Base-by-base conservation (phyloP, 257 asterid genomes). In the Solanum clarkiae region DNA sequence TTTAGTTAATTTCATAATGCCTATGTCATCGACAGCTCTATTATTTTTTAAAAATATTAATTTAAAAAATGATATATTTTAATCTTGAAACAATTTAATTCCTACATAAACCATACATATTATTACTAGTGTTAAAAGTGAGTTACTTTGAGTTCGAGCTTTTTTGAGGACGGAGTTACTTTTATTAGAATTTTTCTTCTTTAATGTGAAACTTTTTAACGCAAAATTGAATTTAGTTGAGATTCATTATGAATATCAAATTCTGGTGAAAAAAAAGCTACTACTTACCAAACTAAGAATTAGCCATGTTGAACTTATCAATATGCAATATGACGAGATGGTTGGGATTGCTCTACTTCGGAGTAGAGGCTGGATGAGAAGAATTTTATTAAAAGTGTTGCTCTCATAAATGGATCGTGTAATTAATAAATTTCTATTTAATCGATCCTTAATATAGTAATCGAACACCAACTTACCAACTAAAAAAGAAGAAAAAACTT, bases 381-480 rank as follows among this genome's bases (percentile, higher is more conserved):
- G n/a, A 20, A 8, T 57, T 2, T 57, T 11, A 2, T 9, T 57
- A 2, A 6, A 6, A 57, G 26, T 0, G 1, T 57, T 57, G 13
- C 26, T 18, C 12, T 0, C 20, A 57, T 12, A 57, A 57, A 57
- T 57, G 26, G 5, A 0, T 12, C 13, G 0, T 8, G 13, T 18
- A 57, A 9, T 57, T 20, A 20, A 8, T 18, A 8, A 57, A 57
- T 57, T 20, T 57, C 0, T 2, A 57, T 20, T 8, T 57, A 4
- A 57, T 57, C 0, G 2, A 20, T 6, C 3, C 4, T 59, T 0
- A 11, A 59, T 59, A 59, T 0, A 4, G 9, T 0, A 9, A n/a
- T 59, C 0, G 4, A 9, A 59, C 1, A 59, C 0, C 26, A 57
- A 57, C 2, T 18, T 3, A 20, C 3, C 4, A 32, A 32, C 36